Evolutionary conservation across 306 rosid species (phyloP), one percentile per base, ranked within the genome.

Genomic region (Rosa chinensis): DNA sequence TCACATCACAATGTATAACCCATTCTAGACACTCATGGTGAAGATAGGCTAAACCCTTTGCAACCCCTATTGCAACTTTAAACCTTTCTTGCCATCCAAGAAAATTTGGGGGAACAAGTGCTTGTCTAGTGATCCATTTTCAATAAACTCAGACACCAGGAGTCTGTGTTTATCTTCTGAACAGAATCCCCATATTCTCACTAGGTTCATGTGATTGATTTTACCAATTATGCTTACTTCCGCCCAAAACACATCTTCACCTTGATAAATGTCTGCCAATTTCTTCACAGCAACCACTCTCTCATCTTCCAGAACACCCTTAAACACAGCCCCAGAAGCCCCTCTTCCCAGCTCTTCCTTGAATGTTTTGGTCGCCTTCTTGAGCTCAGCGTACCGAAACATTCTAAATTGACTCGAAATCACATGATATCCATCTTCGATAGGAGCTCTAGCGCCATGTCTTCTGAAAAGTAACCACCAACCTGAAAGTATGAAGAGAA

Each of bases 1-100:
- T 91, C 82, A 89, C 88, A 37, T 89, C 91, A 28, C 90, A 89
- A 63, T 89, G 93, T 21, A 91, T 79, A 53, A 90, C 82, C 87
- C 90, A 89, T 44, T 86, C 91, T 77, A 85, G 84, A 49, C 92
- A 90, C 72, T 86, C 90, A 9, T 90, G 88, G 43, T 90, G 92
- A 4, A 90, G 74, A 82, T 88, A 90, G 49, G 87, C 83, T 14
- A 88, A 52, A 16, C 89, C 90, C 78, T 48, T 88, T 1, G 89
- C 90, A 1, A 82, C 84, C 7, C 91, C 89, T 4, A 72, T 8
- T 4, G 86, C 87, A 68, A 90, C 81, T 23, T 84, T 40, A 56
- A 82, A 86, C 75, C 86, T 83, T 71, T 62, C 85, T 23, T n/a
- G n/a, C 88, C 91, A 77, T 10, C 86, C 88, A 78, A 84, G 87